phyloP scores from a whole-genome alignment of 257 asterid genomes.

The Nicotiana sylvestris region DNA sequence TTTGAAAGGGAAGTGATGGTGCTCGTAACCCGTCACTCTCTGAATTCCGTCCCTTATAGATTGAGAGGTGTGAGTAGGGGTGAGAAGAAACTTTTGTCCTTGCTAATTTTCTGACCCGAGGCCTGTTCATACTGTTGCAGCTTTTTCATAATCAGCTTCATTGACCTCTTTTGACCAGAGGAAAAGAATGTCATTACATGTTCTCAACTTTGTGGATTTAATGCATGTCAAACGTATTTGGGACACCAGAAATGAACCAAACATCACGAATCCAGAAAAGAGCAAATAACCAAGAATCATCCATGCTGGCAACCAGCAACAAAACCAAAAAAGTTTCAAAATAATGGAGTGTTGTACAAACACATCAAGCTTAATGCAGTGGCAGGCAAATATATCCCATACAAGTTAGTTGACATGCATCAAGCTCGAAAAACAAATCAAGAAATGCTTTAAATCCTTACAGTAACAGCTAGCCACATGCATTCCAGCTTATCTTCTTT shows the following conservation, averaged over 20 bases:
- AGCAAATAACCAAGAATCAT: no score
- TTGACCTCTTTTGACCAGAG: no score
- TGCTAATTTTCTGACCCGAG: no score
- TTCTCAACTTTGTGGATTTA: not conserved
- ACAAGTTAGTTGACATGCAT: not conserved
- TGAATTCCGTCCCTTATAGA: no score
- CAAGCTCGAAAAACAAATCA: not conserved
- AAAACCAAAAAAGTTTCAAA: not conserved
- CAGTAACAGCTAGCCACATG: not conserved
- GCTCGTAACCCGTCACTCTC: no score
- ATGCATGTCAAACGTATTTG: not conserved
- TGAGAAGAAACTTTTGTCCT: no score
- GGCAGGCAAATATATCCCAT: not conserved
- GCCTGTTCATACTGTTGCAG: no score
- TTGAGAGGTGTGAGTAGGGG: no score
- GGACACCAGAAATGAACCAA: not conserved
- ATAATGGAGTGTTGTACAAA: not conserved
- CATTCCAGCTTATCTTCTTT: not conserved
- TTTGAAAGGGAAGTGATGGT: no score
- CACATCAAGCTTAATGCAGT: not conserved
- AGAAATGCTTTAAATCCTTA: not conserved
- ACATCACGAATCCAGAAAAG: no score
- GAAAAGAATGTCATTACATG: not conserved
- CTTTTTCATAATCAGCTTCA: no score
- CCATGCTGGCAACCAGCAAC: not conserved